Percentiles rank a stretch among this genome's conserved stretches.
These are phyloP conservation scores for Podospora australis DNA, from an alignment of 495 filamentous ascomycete species.

Conservation along the genomic window DNA sequence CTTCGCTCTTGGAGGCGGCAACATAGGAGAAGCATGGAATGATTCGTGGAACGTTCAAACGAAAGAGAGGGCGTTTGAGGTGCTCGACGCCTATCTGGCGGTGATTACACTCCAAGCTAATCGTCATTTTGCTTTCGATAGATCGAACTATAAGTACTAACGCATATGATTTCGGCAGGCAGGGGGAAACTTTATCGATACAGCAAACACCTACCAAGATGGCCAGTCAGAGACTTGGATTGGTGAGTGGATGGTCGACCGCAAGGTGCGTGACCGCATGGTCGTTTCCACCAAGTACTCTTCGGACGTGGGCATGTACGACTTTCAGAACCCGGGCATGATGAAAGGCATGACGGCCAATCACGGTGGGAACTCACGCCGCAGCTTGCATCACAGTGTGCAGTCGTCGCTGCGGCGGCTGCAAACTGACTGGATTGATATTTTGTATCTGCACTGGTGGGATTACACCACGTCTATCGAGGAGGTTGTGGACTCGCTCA, in stretches of 20 bases:
- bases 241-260: not conserved
- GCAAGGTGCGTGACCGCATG: not conserved
- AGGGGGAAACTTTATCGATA: slow-evolving; percentile 3
- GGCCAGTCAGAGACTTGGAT: not conserved
- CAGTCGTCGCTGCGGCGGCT: slow-evolving; percentile 53
- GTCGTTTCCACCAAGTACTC: slow-evolving; percentile 28
- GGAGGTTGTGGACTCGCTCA: slow-evolving; percentile 55
- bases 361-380: slow-evolving; percentile 48
- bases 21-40: slow-evolving; percentile 43
- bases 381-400: slow-evolving; percentile 49
- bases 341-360: slow-evolving; percentile 33
- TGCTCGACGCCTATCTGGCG: slow-evolving; percentile 12
- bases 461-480: slow-evolving; percentile 53
- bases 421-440: slow-evolving; percentile 58
- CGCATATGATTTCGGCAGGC: not conserved
- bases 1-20: slow-evolving; percentile 54
- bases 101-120: not conserved
- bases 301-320: slow-evolving; percentile 10
- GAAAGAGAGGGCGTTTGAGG: slow-evolving; percentile 11
- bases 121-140: too few relatives aligned
- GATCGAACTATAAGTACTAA: too few relatives aligned
- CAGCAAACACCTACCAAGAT: slow-evolving; percentile 2
- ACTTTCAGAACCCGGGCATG: slow-evolving; percentile 12
- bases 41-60: slow-evolving; percentile 6
- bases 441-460: slow-evolving; percentile 60